Percentiles rank a stretch among this genome's conserved stretches.
Conservation (phyloP, 2,329 filamentous ascomycete species). For the Xylaria sp. region DNA sequence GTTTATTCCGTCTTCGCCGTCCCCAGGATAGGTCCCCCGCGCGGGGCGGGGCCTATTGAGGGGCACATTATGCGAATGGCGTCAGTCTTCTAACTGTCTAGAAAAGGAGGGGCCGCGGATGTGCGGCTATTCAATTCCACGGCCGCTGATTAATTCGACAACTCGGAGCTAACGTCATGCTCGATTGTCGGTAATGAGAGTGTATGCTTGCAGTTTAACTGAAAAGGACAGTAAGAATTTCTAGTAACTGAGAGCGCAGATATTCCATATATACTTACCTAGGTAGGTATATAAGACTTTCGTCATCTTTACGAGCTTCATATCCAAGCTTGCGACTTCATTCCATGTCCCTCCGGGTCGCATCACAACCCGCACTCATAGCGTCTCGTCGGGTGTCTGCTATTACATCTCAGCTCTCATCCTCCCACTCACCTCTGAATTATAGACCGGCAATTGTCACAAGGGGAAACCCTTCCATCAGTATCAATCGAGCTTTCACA, state of each 20-base stretch:
- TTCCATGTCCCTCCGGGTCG: slow-evolving; percentile 37
- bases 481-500: slow-evolving; percentile 1
- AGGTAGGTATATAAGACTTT: background rate
- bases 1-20: slow-evolving; percentile 16
- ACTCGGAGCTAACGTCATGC: background rate
- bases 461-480: slow-evolving; percentile 3
- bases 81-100: slow-evolving; percentile 24
- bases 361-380: slow-evolving; percentile 37
- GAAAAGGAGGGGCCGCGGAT: slow-evolving; percentile 13
- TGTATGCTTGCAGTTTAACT: background rate
- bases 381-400: slow-evolving; percentile 35
- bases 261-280: background rate
- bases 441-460: slow-evolving; percentile 2
- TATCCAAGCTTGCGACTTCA: background rate
- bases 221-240: background rate
- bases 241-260: background rate
- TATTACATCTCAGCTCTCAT: slow-evolving; percentile 35
- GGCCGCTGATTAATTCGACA: slow-evolving; percentile 30
- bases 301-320: slow-evolving; percentile 1
- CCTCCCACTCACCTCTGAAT: background rate
- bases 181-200: background rate
- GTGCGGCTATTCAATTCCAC: slow-evolving; percentile 20
- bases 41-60: slow-evolving; percentile 33
- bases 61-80: slow-evolving; percentile 33
- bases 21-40: slow-evolving; percentile 2